A percentile compares a stretch with the other conserved stretches of the same genome.
phyloP scores from a whole-genome alignment of 768 basidiomycete genomes.

The Cyclocybe aegerita region DNA sequence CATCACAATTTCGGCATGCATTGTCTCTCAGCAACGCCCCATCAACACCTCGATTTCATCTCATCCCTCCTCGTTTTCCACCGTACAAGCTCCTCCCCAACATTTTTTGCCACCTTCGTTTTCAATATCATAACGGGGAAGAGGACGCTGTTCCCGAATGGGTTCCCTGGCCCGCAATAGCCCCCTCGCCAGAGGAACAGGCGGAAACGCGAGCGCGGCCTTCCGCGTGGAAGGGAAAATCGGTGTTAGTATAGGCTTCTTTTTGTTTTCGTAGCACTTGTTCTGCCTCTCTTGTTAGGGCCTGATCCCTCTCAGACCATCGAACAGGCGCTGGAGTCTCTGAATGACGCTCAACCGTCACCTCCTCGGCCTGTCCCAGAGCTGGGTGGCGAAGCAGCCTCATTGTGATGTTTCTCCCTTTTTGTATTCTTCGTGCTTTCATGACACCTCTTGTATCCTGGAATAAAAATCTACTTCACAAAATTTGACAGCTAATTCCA shows the following conservation, averaged over 20 bases:
- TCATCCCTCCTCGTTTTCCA: conserved; percentile 3
- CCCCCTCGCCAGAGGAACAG: conserved; percentile 72
- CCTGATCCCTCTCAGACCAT: conserved; percentile 48
- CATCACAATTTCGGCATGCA: conserved; percentile 19
- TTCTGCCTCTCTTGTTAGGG: conserved; percentile 56
- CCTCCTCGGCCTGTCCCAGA: conserved; percentile 78
- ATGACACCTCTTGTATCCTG: not conserved
- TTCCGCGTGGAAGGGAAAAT: conserved; percentile 35
- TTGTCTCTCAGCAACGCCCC: conserved; percentile 8
- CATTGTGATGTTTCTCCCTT: too few species aligned
- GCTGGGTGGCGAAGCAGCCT: conserved; percentile 33
- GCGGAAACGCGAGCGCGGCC: conserved; percentile 48
- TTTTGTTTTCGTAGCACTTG: conserved; percentile 28
- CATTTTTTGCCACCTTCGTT: conserved; percentile 24
- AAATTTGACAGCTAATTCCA: too few species aligned
- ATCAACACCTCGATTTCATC: conserved; percentile 13
- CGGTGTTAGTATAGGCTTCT: conserved; percentile 33
- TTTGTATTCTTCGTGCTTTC: too few species aligned
- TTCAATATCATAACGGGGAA: not conserved
- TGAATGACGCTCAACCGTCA: conserved; percentile 71
- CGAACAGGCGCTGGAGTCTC: conserved; percentile 55
- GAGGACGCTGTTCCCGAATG: too few species aligned
- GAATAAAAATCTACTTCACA: not conserved
- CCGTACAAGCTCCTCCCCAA: too few species aligned
- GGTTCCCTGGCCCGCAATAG: conserved; percentile 12